Conservation (phyloP, 768 basidiomycete species). For the Fomitopsis serialis region DNA sequence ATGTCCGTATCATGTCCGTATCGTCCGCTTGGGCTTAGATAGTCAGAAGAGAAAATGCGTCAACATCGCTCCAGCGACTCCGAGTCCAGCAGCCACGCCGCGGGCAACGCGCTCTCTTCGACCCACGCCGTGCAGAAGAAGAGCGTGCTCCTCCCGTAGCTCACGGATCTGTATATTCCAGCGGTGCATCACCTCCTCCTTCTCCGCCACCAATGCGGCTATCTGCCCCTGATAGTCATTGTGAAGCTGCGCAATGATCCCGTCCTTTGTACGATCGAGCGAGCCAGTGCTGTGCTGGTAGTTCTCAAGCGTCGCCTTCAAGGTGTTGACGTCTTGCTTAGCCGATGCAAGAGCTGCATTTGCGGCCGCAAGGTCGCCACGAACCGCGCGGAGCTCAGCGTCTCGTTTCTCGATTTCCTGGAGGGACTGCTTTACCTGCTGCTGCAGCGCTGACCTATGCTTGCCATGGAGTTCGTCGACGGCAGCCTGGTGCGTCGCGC, state of each 20-base stretch:
- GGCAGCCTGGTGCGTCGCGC: neutral
- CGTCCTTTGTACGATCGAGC: neutral
- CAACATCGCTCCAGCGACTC: too few relatives aligned
- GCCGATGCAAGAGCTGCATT: neutral
- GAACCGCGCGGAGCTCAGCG: neutral
- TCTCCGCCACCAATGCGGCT: neutral
- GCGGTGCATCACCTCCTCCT: neutral
- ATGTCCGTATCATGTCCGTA: too few relatives aligned
- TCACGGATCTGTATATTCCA: neutral
- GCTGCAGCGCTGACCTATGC: neutral
- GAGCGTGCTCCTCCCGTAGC: neutral
- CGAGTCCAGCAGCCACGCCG: constrained; percentile 1
- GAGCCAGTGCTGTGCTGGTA: neutral
- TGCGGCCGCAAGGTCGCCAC: neutral
- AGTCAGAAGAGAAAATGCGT: too few relatives aligned
- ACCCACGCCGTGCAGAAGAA: neutral
- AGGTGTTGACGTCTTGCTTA: neutral
- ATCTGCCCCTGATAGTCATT: neutral
- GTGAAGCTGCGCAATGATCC: neutral
- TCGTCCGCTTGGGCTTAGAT: too few relatives aligned
- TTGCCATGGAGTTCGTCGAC: constrained; percentile 1
- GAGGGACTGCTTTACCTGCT: neutral
- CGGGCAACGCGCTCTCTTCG: neutral
- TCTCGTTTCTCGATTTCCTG: constrained; percentile 1
- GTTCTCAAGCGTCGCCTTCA: neutral